Base-by-base conservation (phyloP, 2,329 filamentous ascomycete genomes). In the Grosmannia huntii region DNA sequence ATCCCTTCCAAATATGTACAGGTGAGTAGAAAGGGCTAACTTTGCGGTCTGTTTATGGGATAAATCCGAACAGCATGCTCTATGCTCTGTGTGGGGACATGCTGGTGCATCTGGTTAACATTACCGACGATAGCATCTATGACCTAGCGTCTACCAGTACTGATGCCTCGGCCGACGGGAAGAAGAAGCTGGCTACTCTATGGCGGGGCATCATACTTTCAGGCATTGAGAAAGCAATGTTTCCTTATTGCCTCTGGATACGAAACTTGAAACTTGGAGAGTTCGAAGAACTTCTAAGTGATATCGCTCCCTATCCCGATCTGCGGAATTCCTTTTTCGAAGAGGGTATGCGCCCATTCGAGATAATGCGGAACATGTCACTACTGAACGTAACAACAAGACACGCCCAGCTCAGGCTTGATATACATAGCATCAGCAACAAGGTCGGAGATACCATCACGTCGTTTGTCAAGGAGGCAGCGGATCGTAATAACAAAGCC, bases 141-240 rank as follows among this genome's bases (percentile, higher is more conserved):
- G 72, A 79, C 60, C 66, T 71, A n/a, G 74, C 73, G 9, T 69
- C 71, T 9, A 71, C 75, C 19, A 72, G 69, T 61, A 71, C 69
- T 44, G 71, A 74, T 68, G 72, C 64, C 69, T 71, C 68, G 65
- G 73, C 59, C 63, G 68, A 61, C 25, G 67, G 66, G 55, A 66
- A 67, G 60, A 60, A 75, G 57, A 79, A 79, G 69, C 85, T 82
- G 78, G 80, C 82, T 2, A 75, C 80, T 7, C 68, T 87, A 54
- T 90, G 86, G 86, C 78, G 80, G 55, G 84, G 84, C 2, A 80
- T 89, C 62, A 79, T 87, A 59, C 72, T 83, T 9, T 89, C 86
- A 10, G 82, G 82, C 59, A 70, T 85, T 50, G 80, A 77, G 27
- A 70, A 73, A 62, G 87, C 86, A 0, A 71, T 81, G 21, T 85